Base-by-base conservation (phyloP, 2,329 filamentous ascomycete species). In the Pyricularia sp. region DNA sequence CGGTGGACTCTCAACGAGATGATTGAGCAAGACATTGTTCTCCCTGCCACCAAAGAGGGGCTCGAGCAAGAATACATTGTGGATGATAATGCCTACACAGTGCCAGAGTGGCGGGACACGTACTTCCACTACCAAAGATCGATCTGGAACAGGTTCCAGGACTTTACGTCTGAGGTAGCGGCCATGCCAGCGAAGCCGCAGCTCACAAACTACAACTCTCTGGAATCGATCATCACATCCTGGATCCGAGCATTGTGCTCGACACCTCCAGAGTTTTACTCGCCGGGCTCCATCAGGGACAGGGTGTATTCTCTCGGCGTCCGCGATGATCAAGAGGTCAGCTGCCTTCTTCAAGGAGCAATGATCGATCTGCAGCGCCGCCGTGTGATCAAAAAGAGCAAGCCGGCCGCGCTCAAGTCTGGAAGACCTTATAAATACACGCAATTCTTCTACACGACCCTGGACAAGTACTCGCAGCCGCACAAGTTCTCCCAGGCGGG, bases 371-470 rank as follows among this genome's bases (percentile, higher is more conserved):
- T 88, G 17, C 83, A 83, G 36, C 75, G 77, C 7, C 79, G 83
- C 58, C 82, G 82, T 67, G 78, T 93, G 30, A 84, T 87, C 50
- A 86, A 86, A 72, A 85, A 85, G 72, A 86, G 84, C 68, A 89
- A 88, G 71, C 82, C 85, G 23, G 85, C 87, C 31, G 82, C 83
- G 0, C 78, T 86, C n/a, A 77, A 80, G 33, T 83, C 84, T 2
- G 89, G 88, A 0, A 83, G 87, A 11, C 86, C 87, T 12, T 92
- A 88, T 76, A 82, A 85, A 59, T 83, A 92, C 42, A 86, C 87
- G 68, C 85, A 88, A 71, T 81, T 83, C 31, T 88, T 90, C 71
- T 79, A 83, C 9, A 81, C 83, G 36, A 79, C 82, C 7, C 83
- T 92, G 17, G 81, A 84, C 23, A 88, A 89, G 72, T 77, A 83